Conservation (phyloP, 139 green algal genomes). For the Chlorella sp. region DNA sequence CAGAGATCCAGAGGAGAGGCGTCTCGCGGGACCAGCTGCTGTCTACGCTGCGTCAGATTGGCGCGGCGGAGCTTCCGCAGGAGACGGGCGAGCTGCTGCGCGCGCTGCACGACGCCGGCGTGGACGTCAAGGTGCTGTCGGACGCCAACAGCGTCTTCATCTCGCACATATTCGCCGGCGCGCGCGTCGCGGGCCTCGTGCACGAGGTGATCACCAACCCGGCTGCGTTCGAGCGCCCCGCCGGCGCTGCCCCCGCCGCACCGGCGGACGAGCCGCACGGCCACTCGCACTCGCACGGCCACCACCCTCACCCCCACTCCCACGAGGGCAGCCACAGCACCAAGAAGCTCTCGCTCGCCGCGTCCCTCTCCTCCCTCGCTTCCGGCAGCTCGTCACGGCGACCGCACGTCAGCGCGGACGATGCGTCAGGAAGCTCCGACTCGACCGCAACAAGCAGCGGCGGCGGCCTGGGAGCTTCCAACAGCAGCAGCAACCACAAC, state of each 20-base stretch:
- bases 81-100: neutral
- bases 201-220: slow-evolving; percentile 62
- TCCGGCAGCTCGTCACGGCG: too few relatives aligned
- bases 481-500: too few relatives aligned
- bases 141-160: slow-evolving; percentile 78
- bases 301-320: too few relatives aligned
- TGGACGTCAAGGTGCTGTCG: slow-evolving; percentile 3
- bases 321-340: too few relatives aligned
- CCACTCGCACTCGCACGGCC: too few relatives aligned
- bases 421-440: too few relatives aligned
- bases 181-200: slow-evolving; percentile 39
- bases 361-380: too few relatives aligned
- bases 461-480: too few relatives aligned
- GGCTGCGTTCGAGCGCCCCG: slow-evolving; percentile 44
- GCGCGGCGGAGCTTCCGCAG: neutral
- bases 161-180: slow-evolving; percentile 56
- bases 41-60: neutral
- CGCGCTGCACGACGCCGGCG: neutral
- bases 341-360: too few relatives aligned
- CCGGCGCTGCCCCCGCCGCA: neutral
- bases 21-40: slow-evolving; percentile 60
- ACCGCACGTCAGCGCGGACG: too few relatives aligned
- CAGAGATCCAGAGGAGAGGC: slow-evolving; percentile 63
- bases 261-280: neutral
- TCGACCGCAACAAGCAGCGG: too few relatives aligned